A percentile compares a stretch with the other conserved stretches of the same genome.
These are phyloP conservation scores for Sporothrix pallida DNA, from an alignment of 2,329 filamentous ascomycete species.

Conservation along the genomic window DNA sequence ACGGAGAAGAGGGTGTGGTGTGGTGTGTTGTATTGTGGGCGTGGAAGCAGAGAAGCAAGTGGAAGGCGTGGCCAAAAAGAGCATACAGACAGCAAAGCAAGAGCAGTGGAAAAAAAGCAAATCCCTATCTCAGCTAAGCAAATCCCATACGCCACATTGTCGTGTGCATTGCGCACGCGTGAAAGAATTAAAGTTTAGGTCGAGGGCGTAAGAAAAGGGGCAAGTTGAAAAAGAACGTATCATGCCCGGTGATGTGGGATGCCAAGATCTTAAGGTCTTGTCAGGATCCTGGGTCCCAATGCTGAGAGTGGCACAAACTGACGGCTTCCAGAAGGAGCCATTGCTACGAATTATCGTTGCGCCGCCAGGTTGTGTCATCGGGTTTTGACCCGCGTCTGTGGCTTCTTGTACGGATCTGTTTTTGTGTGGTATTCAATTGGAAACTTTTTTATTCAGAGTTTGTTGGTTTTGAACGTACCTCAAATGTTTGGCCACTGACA, in stretches of 20 bases:
- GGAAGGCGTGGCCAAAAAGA: not conserved
- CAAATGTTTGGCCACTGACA: not conserved
- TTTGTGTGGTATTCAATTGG: not conserved
- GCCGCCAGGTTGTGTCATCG: not conserved
- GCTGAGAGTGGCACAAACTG: not conserved
- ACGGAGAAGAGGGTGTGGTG: no score
- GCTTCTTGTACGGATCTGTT: not conserved
- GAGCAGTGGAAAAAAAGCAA: not conserved
- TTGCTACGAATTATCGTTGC: not conserved
- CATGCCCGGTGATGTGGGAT: not conserved
- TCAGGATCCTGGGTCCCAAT: not conserved
- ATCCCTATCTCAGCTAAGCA: slow-evolving; percentile 21
- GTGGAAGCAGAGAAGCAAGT: not conserved
- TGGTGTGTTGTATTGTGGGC: no score
- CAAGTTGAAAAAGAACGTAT: slow-evolving; percentile 15
- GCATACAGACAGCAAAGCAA: not conserved
- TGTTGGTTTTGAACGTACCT: no score
- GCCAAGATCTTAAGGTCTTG: not conserved
- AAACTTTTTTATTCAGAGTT: not conserved
- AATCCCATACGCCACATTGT: not conserved
- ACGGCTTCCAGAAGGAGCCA: not conserved
- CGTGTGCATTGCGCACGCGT: no score
- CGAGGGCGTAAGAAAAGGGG: not conserved
- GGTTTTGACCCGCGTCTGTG: slow-evolving; percentile 1
- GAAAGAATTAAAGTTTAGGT: slow-evolving; percentile 6